Evolutionary conservation across 2,329 filamentous ascomycete genomes (phyloP).

Genomic region (Nemania serpens): DNA sequence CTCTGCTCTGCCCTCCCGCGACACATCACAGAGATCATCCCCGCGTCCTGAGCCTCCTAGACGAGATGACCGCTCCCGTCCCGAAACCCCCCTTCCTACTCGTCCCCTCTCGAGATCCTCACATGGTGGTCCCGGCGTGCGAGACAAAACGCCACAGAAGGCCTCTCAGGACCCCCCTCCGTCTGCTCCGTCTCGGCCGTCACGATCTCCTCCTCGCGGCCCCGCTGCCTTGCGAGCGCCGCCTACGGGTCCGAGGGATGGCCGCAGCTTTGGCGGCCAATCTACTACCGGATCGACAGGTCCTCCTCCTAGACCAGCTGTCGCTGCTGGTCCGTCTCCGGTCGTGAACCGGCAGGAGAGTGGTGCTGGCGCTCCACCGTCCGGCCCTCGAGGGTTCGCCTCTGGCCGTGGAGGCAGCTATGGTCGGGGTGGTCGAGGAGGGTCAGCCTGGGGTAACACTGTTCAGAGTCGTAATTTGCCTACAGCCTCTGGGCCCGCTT

Average conservation of each 20-base stretch:
- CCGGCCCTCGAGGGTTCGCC: slow-evolving; percentile 60
- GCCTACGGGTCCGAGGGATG: slow-evolving; percentile 53
- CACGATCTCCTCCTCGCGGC: slow-evolving; percentile 57
- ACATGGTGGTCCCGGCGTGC: slow-evolving; percentile 28
- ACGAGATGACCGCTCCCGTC: slow-evolving; percentile 53
- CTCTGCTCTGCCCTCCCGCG: slow-evolving; percentile 56
- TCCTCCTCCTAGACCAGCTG: slow-evolving; percentile 41
- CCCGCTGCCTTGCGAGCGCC: slow-evolving; percentile 58
- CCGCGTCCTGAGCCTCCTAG: slow-evolving; percentile 55
- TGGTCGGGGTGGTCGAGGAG: slow-evolving; percentile 50
- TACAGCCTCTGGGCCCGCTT: slow-evolving; percentile 38
- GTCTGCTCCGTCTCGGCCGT: slow-evolving; percentile 32
- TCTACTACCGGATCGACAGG: slow-evolving; percentile 34
- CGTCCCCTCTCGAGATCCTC: slow-evolving; percentile 41
- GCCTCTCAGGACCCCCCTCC: slow-evolving; percentile 32
- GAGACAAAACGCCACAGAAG: slow-evolving; percentile 38
- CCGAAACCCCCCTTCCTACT: slow-evolving; percentile 46
- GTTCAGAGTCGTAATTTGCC: slow-evolving; percentile 40
- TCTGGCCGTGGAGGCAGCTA: slow-evolving; percentile 52
- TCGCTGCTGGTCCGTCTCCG: slow-evolving; percentile 30
- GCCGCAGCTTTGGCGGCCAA: slow-evolving; percentile 41
- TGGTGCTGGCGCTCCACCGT: slow-evolving; percentile 53
- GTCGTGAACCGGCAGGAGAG: slow-evolving; percentile 38
- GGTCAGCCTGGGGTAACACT: slow-evolving; percentile 46
- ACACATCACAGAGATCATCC: slow-evolving; percentile 57